Conservation (phyloP, 176 grass and related monocot genomes). For the Zea luxurians region DNA sequence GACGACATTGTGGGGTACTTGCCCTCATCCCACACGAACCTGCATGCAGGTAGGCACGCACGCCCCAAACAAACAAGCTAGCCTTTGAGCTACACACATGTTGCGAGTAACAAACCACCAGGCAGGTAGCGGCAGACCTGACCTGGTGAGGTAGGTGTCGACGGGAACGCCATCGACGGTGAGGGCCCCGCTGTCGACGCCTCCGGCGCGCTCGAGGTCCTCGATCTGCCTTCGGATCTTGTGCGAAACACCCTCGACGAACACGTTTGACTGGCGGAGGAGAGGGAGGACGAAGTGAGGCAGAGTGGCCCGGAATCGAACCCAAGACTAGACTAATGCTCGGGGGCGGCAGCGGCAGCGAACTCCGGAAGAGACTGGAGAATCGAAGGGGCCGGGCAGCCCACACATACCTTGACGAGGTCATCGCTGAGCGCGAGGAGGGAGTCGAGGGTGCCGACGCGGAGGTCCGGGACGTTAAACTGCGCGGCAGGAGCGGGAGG, state of each 20-base stretch:
- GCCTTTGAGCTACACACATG: neutral
- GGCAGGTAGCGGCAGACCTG: neutral
- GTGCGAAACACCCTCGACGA: slow-evolving; percentile 88
- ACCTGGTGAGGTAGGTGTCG: slow-evolving; percentile 93
- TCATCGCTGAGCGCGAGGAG: slow-evolving; percentile 95
- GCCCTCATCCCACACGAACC: slow-evolving; percentile 98
- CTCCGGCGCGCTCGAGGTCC: slow-evolving; percentile 74
- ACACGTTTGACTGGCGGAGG: slow-evolving; percentile 69
- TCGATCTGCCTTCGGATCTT: slow-evolving; percentile 98
- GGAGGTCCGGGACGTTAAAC: slow-evolving; percentile 83
- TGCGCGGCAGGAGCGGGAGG: slow-evolving; percentile 17
- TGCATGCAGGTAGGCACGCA: slow-evolving; percentile 10
- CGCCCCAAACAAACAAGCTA: neutral
- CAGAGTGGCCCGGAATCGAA: neutral
- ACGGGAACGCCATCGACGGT: slow-evolving; percentile 93
- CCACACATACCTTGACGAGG: slow-evolving; percentile 65
- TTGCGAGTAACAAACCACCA: neutral
- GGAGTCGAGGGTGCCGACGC: slow-evolving; percentile 93
- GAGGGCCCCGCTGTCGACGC: slow-evolving; percentile 52
- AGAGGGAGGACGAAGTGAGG: neutral
- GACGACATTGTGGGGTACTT: slow-evolving; percentile 83
- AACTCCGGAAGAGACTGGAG: neutral
- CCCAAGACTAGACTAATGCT: neutral
- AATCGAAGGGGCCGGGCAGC: neutral
- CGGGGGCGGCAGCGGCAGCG: neutral